Evolutionary conservation across 768 basidiomycete species (phyloP), one percentile per base, ranked within the genome.

Genomic region (Boletus barrowsii): DNA sequence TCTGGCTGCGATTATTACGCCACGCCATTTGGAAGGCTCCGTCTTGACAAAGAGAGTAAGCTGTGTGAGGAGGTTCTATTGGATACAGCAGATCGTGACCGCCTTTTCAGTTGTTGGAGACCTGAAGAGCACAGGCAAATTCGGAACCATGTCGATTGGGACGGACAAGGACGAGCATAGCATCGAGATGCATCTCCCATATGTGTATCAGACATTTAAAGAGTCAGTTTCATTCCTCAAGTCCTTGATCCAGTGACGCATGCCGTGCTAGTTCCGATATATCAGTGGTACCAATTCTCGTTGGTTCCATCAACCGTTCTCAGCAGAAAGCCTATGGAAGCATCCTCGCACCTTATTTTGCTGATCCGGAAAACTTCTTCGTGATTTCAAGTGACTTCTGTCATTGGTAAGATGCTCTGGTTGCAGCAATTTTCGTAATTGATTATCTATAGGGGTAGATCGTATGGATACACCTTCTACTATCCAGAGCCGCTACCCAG

Each of bases 301-400:
- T 99, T 32, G 97, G 97, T 7, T 79, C 85, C 7, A 83, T 93
- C 55, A 77, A 79, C 33, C 73, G 80, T 43, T 70, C 76, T 4
- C 74, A 75, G 30, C 91, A 98, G 64, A 74, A 72, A 26, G 58
- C 69, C 3, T 93, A 80, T 62, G 93, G 94, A 6, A 64, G 71
- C 3, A 70, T 94, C 10, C 75, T 99, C 3, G 91, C 90, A 0
- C 88, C 89, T 0, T 95, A 90, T 70, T 80, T 98, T 48, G 78
- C 80, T 4, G 75, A 84, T 56, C 82, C 86, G 2, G 84, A 88
- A 55, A 98, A 93, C 0, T 78, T 98, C 56, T 93, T 86, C 63
- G 86, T 98, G 42, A 80, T 97, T 48, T 98, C 95, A 5, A 92
- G 90, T 54, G 97, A 99, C 70, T 99, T 99, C 68, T 98, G 97